Conservation (phyloP, 2,329 filamentous ascomycete species). For the Phaeophleospora eucalypticola region DNA sequence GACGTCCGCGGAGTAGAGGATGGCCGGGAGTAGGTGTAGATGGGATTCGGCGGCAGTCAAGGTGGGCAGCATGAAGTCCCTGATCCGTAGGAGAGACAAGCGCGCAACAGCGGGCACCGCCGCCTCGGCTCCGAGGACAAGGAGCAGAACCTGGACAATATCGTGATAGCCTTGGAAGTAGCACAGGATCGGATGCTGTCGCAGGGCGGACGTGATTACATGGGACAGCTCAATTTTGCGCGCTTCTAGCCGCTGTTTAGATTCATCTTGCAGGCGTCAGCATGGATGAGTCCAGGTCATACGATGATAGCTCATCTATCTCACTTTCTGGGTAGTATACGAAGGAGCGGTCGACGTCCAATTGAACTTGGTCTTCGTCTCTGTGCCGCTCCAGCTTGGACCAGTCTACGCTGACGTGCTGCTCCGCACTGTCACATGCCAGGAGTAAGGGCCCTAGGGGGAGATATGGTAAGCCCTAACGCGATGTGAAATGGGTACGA, state of each 20-base stretch:
- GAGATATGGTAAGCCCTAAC: too few species aligned
- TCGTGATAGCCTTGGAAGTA: slow-evolving; percentile 99
- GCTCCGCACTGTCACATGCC: slow-evolving; percentile 33
- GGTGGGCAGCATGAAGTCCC: slow-evolving; percentile 95
- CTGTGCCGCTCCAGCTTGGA: slow-evolving; percentile 65
- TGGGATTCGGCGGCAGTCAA: slow-evolving; percentile 77
- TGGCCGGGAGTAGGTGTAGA: slow-evolving; percentile 79
- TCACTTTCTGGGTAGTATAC: slow-evolving; percentile 87
- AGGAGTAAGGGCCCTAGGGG: slow-evolving; percentile 62
- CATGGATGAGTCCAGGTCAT: not conserved
- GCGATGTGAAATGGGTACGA: slow-evolving; percentile 7
- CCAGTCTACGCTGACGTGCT: slow-evolving; percentile 45
- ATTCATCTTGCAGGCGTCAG: slow-evolving; percentile 52
- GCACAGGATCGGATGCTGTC: slow-evolving; percentile 75
- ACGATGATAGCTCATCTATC: slow-evolving; percentile 23
- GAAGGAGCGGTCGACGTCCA: slow-evolving; percentile 95
- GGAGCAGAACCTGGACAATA: slow-evolving; percentile 89
- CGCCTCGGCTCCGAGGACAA: slow-evolving; percentile 66
- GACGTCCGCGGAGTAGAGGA: slow-evolving; percentile 69
- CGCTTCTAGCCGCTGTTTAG: slow-evolving; percentile 61
- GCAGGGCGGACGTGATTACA: slow-evolving; percentile 76
- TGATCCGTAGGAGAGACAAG: slow-evolving; percentile 84
- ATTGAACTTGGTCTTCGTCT: slow-evolving; percentile 85
- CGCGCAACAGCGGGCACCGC: slow-evolving; percentile 65
- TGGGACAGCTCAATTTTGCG: slow-evolving; percentile 74